phyloP scores from a whole-genome alignment of 331 rosid species.

The Dryas integrifolia region DNA sequence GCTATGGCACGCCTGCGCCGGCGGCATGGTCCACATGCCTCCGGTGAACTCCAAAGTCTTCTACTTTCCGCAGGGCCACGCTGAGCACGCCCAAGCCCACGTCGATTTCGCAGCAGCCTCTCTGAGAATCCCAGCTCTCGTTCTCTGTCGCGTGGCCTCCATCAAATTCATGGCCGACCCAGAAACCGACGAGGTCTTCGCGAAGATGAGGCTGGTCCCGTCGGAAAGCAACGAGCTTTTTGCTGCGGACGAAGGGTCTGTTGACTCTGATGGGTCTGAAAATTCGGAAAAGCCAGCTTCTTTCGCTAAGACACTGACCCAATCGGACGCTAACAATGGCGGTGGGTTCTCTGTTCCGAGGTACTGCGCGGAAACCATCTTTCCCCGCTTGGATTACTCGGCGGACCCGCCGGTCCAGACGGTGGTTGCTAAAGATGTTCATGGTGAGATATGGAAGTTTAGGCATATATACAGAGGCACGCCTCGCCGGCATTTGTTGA shows the following conservation, averaged over 20 bases:
- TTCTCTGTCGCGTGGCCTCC: constrained; percentile 66
- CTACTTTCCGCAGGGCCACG: constrained; percentile 96
- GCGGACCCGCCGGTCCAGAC: constrained; percentile 99
- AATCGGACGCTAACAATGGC: constrained; percentile 98
- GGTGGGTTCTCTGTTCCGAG: constrained; percentile 98
- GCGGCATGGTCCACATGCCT: constrained; percentile 96
- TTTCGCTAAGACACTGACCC: constrained; percentile 90
- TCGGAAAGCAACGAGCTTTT: constrained; percentile 44
- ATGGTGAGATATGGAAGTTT: constrained; percentile 90
- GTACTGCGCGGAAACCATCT: constrained; percentile 94
- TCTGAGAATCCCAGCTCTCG: constrained; percentile 55
- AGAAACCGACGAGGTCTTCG: constrained; percentile 83
- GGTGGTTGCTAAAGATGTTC: constrained; percentile 83
- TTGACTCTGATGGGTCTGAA: constrained; percentile 38
- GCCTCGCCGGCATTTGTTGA: constrained; percentile 85
- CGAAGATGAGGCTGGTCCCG: constrained; percentile 53
- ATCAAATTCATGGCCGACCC: constrained; percentile 82
- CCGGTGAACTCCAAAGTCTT: constrained; percentile 69
- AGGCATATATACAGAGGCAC: constrained; percentile 94
- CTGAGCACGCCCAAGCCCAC: constrained; percentile 79
- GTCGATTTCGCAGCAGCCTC: constrained; percentile 51
- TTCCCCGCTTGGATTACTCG: constrained; percentile 81
- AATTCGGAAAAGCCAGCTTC: constrained; percentile 73
- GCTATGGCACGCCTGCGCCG: constrained; percentile 99
- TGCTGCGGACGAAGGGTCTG: constrained; percentile 28